phyloP scores from a whole-genome alignment of 2,329 filamentous ascomycete genomes.

The Fusarium dimerum region DNA sequence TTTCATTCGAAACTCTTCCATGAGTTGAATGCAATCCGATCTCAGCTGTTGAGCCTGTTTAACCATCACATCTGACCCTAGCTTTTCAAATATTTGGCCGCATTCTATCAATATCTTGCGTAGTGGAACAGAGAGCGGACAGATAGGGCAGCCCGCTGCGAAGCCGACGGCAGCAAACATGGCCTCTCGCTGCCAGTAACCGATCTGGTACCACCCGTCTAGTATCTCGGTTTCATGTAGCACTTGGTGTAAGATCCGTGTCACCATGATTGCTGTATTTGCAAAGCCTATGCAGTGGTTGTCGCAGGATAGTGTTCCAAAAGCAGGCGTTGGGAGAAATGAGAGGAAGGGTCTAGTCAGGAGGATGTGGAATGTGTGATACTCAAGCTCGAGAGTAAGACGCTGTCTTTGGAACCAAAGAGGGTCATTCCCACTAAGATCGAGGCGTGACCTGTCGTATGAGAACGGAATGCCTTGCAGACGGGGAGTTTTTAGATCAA shows the following conservation, averaged over 20 bases:
- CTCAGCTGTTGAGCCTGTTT: conserved; percentile 11
- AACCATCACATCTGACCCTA: conserved; percentile 1
- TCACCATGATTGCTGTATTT: conserved; percentile 30
- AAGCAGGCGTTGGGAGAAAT: conserved; percentile 33
- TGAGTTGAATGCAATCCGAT: conserved; percentile 14
- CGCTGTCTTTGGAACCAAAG: conserved; percentile 45
- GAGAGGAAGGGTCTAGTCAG: conserved; percentile 43
- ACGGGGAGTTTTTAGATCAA: conserved; percentile 38
- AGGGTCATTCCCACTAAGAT: conserved; percentile 37
- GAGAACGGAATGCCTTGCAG: conserved; percentile 38
- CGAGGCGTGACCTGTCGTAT: conserved; percentile 35
- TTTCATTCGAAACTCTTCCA: conserved; percentile 20
- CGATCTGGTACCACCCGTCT: conserved; percentile 30
- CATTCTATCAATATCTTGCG: conserved; percentile 16
- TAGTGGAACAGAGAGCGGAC: conserved; percentile 21
- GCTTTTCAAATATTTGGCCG: conserved; percentile 16
- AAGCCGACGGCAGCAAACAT: conserved; percentile 21
- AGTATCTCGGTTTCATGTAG: conserved; percentile 29
- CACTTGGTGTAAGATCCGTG: conserved; percentile 30
- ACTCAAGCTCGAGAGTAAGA: conserved; percentile 43
- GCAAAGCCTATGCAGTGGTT: conserved; percentile 25
- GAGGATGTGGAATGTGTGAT: conserved; percentile 41
- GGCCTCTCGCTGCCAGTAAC: conserved; percentile 31
- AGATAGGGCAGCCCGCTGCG: conserved; percentile 28
- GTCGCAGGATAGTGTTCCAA: conserved; percentile 27